Evolutionary conservation across 1,284 basidiomycete genomes (phyloP), one percentile per base, ranked within the genome.

Genomic region (Naganishia albida): DNA sequence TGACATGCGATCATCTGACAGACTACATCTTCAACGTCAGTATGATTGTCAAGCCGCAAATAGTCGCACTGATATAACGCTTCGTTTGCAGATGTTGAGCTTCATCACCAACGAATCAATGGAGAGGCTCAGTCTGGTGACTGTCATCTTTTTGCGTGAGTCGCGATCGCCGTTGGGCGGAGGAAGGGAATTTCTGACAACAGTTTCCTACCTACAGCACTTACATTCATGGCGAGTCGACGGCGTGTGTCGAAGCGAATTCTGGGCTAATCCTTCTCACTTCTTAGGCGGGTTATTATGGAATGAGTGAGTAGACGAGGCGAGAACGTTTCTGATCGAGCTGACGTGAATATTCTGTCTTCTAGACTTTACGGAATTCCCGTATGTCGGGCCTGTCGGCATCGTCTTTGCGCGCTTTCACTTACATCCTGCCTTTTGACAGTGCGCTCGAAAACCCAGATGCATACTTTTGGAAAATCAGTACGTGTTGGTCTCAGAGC

Each of bases 91-190:
- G 75, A 78, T 76, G 42, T 65, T 79, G 59, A 75, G 73, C 49
- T 80, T 79, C 72, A 72, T 75, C 52, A 77, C 77, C 1, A 80
- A 80, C 70, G 74, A 73, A 42, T 76, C 75, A 20, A 80, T 79
- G 77, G 77, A 80, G 67, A 68, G 77, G 10, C 67, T 80, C 38
- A 76, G 74, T 60, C 75, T 80, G 44, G 78, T 79, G 12, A 78
- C 78, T 3, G 77, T 80, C n/a, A 73, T 80, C 13, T 80, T 80
- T 69, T 68, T 80, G 44, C 78, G 77, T 78, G 62, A 73, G 77
- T 74, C n/a, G 40, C n/a, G 20, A 1, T 7, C 23, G 28, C 34
- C n/a, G n/a, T n/a, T 20, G 18, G 49, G 2, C 20, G 39, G 15
- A 26, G 23, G 2, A 46, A 3, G 3, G 16, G 40, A n/a, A 23